Evolutionary conservation across 2,329 filamentous ascomycete genomes (phyloP), one percentile per base, ranked within the genome.

Genomic region (Sclerotinia trifoliorum): DNA sequence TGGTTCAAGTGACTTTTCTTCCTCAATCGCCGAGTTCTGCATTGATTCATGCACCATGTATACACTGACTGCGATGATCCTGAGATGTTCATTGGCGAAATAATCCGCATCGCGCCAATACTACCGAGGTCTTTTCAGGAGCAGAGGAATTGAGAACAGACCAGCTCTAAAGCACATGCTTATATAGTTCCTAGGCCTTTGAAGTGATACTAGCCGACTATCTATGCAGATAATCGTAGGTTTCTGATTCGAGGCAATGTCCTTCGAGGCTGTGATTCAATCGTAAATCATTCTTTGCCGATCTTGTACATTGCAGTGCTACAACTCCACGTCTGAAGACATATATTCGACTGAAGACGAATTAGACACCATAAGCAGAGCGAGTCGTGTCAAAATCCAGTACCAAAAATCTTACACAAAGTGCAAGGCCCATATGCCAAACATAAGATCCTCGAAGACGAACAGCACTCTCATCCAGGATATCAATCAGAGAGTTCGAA

Each of bases 401-500:
- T 4, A 51, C 21, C 29, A 26, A 21, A 8, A 17, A 10, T 11
- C 15, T 11, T 10, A 19, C 10, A 39, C 15, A 2, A 39, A 49
- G 35, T 39, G 35, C 13, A 42, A 42, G 3, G 39, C 13, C 39
- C 11, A 13, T 39, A 13, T 39, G 11, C 3, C 35, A 5, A 39
- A 21, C 5, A 29, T 13, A 13, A 51, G 6, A 7, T 11, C 13
- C 13, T 11, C 10, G 46, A 17, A 48, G 21, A 24, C 3, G 11
- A 13, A 21, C 6, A 2, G n/a, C 46, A 6, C 17, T 17, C 10
- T 26, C 46, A 24, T 51, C 15, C 21, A 39, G 1, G 4, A 21
- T 1, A 15, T 39, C 0, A 7, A 21, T 42, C n/a, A 42, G 8
- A 35, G 19, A 1, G 15, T 0, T 6, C 8, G 11, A 10, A 0